Evolutionary conservation across 2,329 filamentous ascomycete genomes (phyloP).

Genomic region (Aspergillus piperis): DNA sequence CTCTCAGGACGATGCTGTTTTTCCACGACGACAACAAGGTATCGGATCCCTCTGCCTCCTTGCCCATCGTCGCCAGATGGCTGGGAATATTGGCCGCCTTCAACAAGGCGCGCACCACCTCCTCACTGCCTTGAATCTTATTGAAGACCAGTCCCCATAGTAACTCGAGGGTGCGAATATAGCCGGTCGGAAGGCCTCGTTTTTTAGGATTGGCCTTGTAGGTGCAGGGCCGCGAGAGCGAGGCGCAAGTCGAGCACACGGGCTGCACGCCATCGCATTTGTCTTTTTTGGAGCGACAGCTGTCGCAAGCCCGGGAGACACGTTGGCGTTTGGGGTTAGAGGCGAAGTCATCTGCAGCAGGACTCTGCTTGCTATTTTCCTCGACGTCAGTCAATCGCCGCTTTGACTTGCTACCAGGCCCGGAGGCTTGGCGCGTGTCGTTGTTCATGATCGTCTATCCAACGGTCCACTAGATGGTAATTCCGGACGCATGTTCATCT

Average conservation of each 20-base stretch:
- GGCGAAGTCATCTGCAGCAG: conserved; percentile 28
- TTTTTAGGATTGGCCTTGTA: conserved; percentile 75
- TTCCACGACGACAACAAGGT: conserved; percentile 64
- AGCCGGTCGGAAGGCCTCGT: conserved; percentile 76
- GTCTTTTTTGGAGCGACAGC: conserved; percentile 67
- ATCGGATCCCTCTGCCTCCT: conserved; percentile 52
- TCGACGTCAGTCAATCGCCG: conserved; percentile 33
- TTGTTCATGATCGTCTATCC: conserved; percentile 35
- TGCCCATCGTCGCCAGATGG: conserved; percentile 39
- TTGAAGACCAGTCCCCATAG: conserved; percentile 68
- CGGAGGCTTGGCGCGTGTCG: conserved; percentile 34
- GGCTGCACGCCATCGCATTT: conserved; percentile 72
- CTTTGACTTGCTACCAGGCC: conserved; percentile 33
- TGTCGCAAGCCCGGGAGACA: conserved; percentile 69
- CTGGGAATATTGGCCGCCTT: conserved; percentile 46
- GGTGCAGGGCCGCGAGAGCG: conserved; percentile 65
- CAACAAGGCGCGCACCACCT: conserved; percentile 58
- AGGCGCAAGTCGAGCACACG: conserved; percentile 65
- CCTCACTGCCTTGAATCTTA: conserved; percentile 61
- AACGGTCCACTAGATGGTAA: conserved; percentile 26
- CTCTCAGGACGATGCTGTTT: conserved; percentile 61
- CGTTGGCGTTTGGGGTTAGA: conserved; percentile 59
- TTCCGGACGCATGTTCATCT: conserved; percentile 33
- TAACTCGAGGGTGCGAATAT: conserved; percentile 72
- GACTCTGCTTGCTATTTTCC: conserved; percentile 31